A percentile compares a stretch with the other conserved stretches of the same genome.
phyloP scores from a whole-genome alignment of 495 filamentous ascomycete genomes.

The Copromyces sp. region DNA sequence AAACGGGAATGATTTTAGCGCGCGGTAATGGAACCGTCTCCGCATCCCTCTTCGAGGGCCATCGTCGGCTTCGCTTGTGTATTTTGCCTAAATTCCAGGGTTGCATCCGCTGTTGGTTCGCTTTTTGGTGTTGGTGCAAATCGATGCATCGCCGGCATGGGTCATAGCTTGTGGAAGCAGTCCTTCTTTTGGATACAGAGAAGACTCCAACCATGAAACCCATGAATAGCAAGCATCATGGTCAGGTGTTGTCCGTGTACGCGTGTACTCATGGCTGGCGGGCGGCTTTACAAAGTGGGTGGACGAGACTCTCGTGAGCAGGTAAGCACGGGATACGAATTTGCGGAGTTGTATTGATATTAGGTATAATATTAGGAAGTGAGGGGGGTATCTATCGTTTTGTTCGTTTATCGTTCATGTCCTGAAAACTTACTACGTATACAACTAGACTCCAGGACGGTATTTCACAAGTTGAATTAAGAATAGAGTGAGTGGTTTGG shows the following conservation, averaged over 20 bases:
- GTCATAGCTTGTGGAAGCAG: background rate
- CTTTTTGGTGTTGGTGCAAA: background rate
- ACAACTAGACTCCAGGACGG: background rate
- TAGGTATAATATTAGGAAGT: background rate
- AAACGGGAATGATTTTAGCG: background rate
- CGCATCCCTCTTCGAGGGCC: background rate
- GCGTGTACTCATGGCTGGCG: background rate
- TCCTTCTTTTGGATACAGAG: background rate
- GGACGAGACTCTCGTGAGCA: background rate
- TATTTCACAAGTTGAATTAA: background rate
- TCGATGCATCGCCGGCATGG: background rate
- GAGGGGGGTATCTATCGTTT: background rate
- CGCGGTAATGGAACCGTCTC: background rate
- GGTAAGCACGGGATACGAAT: no score
- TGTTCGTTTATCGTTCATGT: background rate
- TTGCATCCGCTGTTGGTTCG: background rate
- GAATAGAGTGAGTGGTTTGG: background rate
- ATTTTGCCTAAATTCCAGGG: background rate
- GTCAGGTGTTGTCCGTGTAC: background rate
- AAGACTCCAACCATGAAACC: no score
- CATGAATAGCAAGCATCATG: background rate
- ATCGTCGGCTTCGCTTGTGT: no score
- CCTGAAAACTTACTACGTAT: background rate
- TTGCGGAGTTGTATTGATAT: background rate
- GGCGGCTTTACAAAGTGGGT: background rate